Base-by-base conservation (phyloP, 108 stramenopile species). In the Stephanodiscus minutulus region DNA sequence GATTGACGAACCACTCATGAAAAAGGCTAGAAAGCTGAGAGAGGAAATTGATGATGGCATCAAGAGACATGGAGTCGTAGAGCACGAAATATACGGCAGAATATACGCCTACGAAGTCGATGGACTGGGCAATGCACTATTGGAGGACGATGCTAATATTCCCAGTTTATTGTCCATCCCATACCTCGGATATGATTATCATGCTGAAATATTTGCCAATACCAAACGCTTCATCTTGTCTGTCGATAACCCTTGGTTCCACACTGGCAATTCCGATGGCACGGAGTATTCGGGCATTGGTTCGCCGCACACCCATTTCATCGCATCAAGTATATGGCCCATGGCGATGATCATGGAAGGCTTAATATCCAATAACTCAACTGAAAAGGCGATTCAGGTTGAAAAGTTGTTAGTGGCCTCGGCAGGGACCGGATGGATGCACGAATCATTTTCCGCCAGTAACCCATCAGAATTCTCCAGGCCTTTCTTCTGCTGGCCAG, bases 101-200 rank as follows among this genome's bases (percentile, higher is more conserved):
- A 84, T 88, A 29, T 87, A 83, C 54, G 91, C 91, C 13, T 93
- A 87, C 68, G 92, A 93, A 82, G 88, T 93, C 15, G 92, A 93
- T 80, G 92, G 89, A 7, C 82, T 83, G 29, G 89, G 89, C 10
- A 82, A 80, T 29, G 49, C 41, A 21, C 27, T 68, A 3, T 70
- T 76, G 41, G 85, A 88, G 87, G 92, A 93, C 65, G 92, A 93
- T 77, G 89, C 92, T 18, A 93, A 93, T 69, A 58, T 90, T 18
- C 92, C 92, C 37, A 81, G 74, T 61, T 72, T 93, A 52, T 70
- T 93, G 44, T 80, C 83, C 25, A 75, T 88, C 24, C 88, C 88
- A 11, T 81, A 85, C 47, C 47, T 88, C 0, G 86, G 88, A 57
- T 90, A 83, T 50, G 59, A 59, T 6, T 78, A 76, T 46, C 36